These are phyloP conservation scores for Aspergillus ruber DNA, from an alignment of 2,329 filamentous ascomycete genomes.

Conservation along the genomic window DNA sequence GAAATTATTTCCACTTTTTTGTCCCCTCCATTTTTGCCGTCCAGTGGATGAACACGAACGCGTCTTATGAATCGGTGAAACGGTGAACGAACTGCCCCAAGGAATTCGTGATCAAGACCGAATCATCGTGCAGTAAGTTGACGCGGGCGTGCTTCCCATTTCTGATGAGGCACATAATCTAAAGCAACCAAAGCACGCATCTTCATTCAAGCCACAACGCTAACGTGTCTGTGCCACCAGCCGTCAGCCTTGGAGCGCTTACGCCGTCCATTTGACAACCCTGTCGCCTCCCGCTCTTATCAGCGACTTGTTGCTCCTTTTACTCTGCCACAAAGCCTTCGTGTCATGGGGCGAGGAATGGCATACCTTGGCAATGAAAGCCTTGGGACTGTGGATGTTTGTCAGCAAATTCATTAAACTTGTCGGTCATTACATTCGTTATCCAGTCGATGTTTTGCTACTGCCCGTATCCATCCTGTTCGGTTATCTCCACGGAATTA, in stretches of 20 bases:
- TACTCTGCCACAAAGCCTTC: conserved; percentile 63
- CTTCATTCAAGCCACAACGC: conserved; percentile 15
- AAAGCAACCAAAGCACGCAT: conserved; percentile 4
- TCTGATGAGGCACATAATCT: conserved; percentile 10
- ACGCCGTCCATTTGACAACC: conserved; percentile 86
- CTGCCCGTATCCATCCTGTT: conserved; percentile 82
- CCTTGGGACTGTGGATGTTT: conserved; percentile 68
- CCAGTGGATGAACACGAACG: not conserved
- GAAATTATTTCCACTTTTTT: not conserved
- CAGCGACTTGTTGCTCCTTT: conserved; percentile 67
- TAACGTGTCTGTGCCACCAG: conserved; percentile 43
- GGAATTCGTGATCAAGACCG: conserved; percentile 14
- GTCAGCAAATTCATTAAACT: conserved; percentile 91
- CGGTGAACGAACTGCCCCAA: not conserved
- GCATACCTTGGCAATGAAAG: conserved; percentile 52
- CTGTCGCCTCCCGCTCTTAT: conserved; percentile 81
- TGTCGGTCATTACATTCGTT: conserved; percentile 74
- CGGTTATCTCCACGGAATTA: conserved; percentile 85
- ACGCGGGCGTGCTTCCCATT: conserved; percentile 2
- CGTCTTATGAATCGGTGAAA: not conserved
- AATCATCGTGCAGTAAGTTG: not conserved
- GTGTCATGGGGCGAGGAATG: conserved; percentile 51
- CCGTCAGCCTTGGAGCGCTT: conserved; percentile 87
- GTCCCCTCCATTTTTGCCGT: not conserved
- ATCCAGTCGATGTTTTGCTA: conserved; percentile 73